phyloP scores from a whole-genome alignment of 129 eudicot genomes.

The Helianthus annuus region HanXRQr2.0-SUNRISE NC_035440.2:793283-793782 shows the following conservation, averaged over 20 bases:
- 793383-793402: neutral
- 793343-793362: slow-evolving; percentile 15
- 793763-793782: too few species aligned
- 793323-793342: slow-evolving; percentile 4
- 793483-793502: neutral
- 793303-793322: slow-evolving; percentile 31
- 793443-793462: neutral
- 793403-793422: neutral
- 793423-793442: neutral
- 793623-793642: neutral
- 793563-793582: neutral
- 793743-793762: too few species aligned
- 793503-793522: neutral
- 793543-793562: neutral
- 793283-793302: slow-evolving; percentile 20
- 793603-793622: slow-evolving; percentile 12
- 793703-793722: too few species aligned
- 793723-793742: too few species aligned
- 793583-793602: slow-evolving; percentile 22
- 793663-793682: too few species aligned
- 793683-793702: too few species aligned
- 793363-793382: neutral
- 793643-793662: neutral
- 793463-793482: too few species aligned
- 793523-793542: slow-evolving; percentile 5